Base-by-base conservation (phyloP, 371 early-diverging fungal genomes). In the Mortierella sp. region DNA sequence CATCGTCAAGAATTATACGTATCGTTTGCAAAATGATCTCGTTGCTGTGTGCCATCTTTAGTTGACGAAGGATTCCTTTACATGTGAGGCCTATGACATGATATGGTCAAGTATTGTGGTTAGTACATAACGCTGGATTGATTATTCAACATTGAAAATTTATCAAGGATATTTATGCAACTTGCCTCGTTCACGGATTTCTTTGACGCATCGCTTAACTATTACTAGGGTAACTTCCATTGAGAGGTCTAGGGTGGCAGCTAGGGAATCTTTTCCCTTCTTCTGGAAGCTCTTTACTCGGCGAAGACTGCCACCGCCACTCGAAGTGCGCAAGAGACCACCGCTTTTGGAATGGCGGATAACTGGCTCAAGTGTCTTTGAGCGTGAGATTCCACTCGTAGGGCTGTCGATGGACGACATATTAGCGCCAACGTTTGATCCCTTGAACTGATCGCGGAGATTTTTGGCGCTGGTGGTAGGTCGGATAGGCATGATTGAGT, bases 121-220 rank as follows among this genome's bases (percentile, higher is more conserved):
- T 9, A 47, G 19, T 47, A 36, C 7, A 36, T 36, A 11, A 2
- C 45, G 45, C 11, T 15, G 45, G 45, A 28, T 58, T 45, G 40
- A 33, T 43, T n/a, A 28, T 24, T 13, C 40, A 13, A n/a, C 3
- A 4, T 1, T 40, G 11, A 45, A 45, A 45, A 15, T 15, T 45
- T 45, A 16, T 32, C 55, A 22, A 22, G 32, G 28, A 19, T 4
- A 41, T n/a, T 28, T 50, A n/a, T 50, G 13, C n/a, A 7, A 63
- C 59, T 58, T 76, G 58, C 82, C 82, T 81, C 82, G 40, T 53
- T 75, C 82, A 53, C 82, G 82, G 47, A 81, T 81, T 40, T 81
- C 82, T 65, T 81, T 81, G 43, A 76, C 67, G 58, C 82, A 76
- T 19, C 82, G 82, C 57, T 72, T 75, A 19, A 76, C 76, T 19